These are phyloP conservation scores for Tolypocladium amazonense DNA, from an alignment of 2,329 filamentous ascomycete species.

Conservation along the genomic window DNA sequence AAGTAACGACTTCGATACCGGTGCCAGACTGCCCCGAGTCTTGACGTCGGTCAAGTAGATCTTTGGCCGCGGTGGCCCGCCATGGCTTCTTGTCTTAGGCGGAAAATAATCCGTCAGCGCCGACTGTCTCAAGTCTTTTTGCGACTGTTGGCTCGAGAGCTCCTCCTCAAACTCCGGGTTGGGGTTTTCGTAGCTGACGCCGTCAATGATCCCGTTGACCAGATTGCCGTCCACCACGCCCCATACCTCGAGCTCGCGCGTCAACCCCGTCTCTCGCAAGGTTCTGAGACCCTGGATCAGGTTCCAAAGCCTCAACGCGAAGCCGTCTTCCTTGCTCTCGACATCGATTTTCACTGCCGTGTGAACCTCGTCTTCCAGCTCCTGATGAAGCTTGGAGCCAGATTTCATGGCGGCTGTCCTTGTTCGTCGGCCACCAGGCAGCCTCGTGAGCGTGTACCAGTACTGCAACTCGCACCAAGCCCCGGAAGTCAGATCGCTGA, in stretches of 20 bases:
- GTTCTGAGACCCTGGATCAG: conserved; percentile 75
- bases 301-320: conserved; percentile 83
- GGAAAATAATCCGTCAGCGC: conserved; percentile 31
- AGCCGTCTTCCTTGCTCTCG: conserved; percentile 66
- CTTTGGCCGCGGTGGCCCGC: conserved; percentile 11
- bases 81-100: conserved; percentile 6
- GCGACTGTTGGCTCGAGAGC: conserved; percentile 26
- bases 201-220: conserved; percentile 84
- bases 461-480: conserved; percentile 97
- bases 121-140: conserved; percentile 19
- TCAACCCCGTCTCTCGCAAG: conserved; percentile 58
- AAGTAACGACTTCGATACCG: conserved; percentile 55
- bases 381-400: conserved; percentile 70
- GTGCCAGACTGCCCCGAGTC: conserved; percentile 58
- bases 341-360: conserved; percentile 63
- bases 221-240: conserved; percentile 72
- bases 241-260: conserved; percentile 75
- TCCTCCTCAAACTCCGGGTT: conserved; percentile 59
- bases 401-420: conserved; percentile 74
- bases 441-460: conserved; percentile 70
- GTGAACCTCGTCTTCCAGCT: conserved; percentile 78
- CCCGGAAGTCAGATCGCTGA: conserved; percentile 79
- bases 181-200: conserved; percentile 67
- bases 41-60: conserved; percentile 85
- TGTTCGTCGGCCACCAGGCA: conserved; percentile 60